Evolutionary conservation across 192 early-diverging fungal species (phyloP), one percentile per base, ranked within the genome.

Genomic region (Glomus cerebriforme): DNA sequence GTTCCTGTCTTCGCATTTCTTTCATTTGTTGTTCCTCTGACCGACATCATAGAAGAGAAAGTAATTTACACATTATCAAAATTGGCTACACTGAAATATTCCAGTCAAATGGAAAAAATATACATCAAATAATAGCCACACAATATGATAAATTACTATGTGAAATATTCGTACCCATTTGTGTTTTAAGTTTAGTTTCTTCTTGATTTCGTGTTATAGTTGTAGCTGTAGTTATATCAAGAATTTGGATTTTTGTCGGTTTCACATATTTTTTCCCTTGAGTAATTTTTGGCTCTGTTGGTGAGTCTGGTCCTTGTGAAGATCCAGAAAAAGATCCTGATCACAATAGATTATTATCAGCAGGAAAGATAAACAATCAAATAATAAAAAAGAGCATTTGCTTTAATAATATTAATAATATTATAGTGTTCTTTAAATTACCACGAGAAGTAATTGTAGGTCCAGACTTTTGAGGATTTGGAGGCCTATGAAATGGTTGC

Each of bases 171-270:
- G 37, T 77, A 77, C 76, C 76, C 37, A 66, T 32, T 60, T 78
- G 77, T 17, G 77, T 78, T 27, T 78, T 66, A 31, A 45, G 29
- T 32, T 37, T 66, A 26, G 47, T 58, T 59, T 78, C 77, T 69
- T 78, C 47, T 58, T 78, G 77, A 39, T 54, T 69, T 69, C 54
- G 68, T 8, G 69, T 78, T 29, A 78, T 78, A 35, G 65, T 54
- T 4, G 66, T 59, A 4, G 66, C 77, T 4, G 31, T 59, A 4
- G 66, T 29, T 65, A 78, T 69, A 78, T 78, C 77, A 69, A 78
- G 64, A 27, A 78, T 78, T 34, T 78, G 77, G 37, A 78, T 78
- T 59, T 54, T 68, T n/a, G 64, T 59, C n/a, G 43, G 66, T 69
- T 78, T 78, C 24, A 54, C 66, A 59, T 62, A 78, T 69, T 59